Percentiles rank a stretch among this genome's conserved stretches.
Evolutionary conservation across 345 rosid species (phyloP).

Genomic region (Aurinia saxatilis): DNA sequence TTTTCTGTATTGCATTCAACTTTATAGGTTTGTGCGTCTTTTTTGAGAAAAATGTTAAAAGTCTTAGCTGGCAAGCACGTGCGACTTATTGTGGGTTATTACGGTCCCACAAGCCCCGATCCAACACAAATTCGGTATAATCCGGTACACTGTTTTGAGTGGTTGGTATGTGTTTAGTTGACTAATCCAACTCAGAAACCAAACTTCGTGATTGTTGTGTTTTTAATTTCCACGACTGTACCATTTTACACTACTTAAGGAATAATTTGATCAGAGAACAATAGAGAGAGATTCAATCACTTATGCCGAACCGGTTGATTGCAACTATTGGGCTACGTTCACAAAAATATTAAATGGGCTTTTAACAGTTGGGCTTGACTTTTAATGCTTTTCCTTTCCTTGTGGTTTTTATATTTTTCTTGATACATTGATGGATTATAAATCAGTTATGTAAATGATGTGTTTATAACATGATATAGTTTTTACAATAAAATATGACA

Average conservation of each 20-base stretch:
- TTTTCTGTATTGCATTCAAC: constrained; percentile 7
- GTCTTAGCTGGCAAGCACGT: constrained; percentile 21
- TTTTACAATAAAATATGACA: too few relatives aligned
- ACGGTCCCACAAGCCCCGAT: not conserved
- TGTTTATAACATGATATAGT: not conserved
- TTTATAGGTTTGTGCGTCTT: not conserved
- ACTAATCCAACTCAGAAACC: not conserved
- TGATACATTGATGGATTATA: not conserved
- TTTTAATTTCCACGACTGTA: not conserved
- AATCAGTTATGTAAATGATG: not conserved
- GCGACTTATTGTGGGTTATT: constrained; percentile 8
- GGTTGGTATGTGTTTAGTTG: not conserved
- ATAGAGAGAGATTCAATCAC: not conserved
- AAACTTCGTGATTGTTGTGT: not conserved
- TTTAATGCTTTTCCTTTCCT: not conserved
- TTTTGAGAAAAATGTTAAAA: constrained; percentile 9
- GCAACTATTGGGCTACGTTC: not conserved
- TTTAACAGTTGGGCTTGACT: not conserved
- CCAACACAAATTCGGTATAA: constrained; percentile 5
- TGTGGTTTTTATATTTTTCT: not conserved
- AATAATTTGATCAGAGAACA: not conserved
- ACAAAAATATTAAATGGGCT: not conserved
- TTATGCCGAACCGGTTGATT: not conserved
- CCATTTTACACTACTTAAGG: not conserved
- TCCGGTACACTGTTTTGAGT: not conserved